Percentiles rank a stretch among this genome's conserved stretches.
phyloP scores from a whole-genome alignment of 1,284 basidiomycete genomes.

The Irpex sp. region DNA sequence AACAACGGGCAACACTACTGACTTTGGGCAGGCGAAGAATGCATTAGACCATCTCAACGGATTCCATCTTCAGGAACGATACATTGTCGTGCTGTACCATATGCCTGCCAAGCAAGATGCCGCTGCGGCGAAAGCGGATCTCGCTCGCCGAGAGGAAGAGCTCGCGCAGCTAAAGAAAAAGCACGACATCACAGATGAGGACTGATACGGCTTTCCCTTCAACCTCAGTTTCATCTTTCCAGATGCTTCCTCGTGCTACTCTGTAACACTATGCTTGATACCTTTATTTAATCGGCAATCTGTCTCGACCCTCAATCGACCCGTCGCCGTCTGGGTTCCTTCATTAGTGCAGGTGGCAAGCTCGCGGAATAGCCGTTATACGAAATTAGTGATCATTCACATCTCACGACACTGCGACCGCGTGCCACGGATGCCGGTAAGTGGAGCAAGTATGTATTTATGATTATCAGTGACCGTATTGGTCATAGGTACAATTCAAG shows the following conservation, averaged over 20 bases:
- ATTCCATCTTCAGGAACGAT: slow-evolving; percentile 97
- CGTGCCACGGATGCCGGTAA: background rate
- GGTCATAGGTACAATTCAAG: background rate
- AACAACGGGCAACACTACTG: slow-evolving; percentile 5
- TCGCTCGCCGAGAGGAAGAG: slow-evolving; percentile 90
- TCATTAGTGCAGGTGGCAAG: background rate
- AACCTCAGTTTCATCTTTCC: background rate
- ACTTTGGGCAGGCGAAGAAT: slow-evolving; percentile 76
- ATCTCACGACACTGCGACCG: background rate
- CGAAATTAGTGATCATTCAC: background rate
- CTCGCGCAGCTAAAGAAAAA: slow-evolving; percentile 84
- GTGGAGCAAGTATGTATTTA: background rate
- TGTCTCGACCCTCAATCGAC: background rate
- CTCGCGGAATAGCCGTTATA: background rate
- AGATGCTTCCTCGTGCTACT: background rate
- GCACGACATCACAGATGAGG: slow-evolving; percentile 72
- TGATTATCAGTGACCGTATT: background rate
- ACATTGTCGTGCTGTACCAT: slow-evolving; percentile 96
- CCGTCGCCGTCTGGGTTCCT: background rate
- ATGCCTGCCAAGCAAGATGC: slow-evolving; percentile 96
- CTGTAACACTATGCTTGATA: slow-evolving; percentile 1
- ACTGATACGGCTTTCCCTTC: slow-evolving; percentile 33
- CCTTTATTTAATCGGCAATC: slow-evolving; percentile 2
- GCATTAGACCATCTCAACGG: slow-evolving; percentile 96
- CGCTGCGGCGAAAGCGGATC: slow-evolving; percentile 87